Percentiles rank a stretch among this genome's conserved stretches.
Evolutionary conservation across 2,329 filamentous ascomycete genomes (phyloP).

Genomic region (Elsinoe fawcettii): DNA sequence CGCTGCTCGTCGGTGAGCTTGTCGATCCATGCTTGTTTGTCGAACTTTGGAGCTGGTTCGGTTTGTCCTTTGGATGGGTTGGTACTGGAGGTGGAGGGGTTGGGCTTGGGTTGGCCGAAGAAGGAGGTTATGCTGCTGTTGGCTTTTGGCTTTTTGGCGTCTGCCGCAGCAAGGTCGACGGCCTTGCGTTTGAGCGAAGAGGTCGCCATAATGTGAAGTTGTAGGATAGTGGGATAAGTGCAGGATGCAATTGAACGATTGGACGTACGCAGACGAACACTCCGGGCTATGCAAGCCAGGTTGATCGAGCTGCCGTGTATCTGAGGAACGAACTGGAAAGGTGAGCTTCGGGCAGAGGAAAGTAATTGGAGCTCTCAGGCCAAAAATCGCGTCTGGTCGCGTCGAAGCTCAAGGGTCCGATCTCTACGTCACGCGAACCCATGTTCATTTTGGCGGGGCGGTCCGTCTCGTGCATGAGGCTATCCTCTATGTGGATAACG

Average conservation of each 20-base stretch:
- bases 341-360: not conserved
- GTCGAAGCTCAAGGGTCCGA: not conserved
- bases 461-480: constrained; percentile 2
- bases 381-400: not conserved
- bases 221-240: not conserved
- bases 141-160: constrained; percentile 45
- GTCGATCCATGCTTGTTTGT: constrained; percentile 86
- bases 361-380: not conserved
- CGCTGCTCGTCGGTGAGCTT: constrained; percentile 74
- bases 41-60: constrained; percentile 51
- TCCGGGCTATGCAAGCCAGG: not conserved
- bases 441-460: constrained; percentile 1
- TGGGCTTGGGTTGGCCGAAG: constrained; percentile 62
- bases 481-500: not conserved
- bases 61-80: constrained; percentile 26
- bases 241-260: not conserved
- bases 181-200: constrained; percentile 45
- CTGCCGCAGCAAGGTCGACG: constrained; percentile 35
- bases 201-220: not conserved
- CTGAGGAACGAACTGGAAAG: not conserved
- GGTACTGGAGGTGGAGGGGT: constrained; percentile 25
- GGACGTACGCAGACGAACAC: not conserved
- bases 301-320: not conserved
- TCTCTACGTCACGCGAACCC: constrained; percentile 10
- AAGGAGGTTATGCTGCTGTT: constrained; percentile 82